Percentiles rank a stretch among this genome's conserved stretches.
Conservation (phyloP, 257 asterid species). For the Solanum corneliomulleri region DNA sequence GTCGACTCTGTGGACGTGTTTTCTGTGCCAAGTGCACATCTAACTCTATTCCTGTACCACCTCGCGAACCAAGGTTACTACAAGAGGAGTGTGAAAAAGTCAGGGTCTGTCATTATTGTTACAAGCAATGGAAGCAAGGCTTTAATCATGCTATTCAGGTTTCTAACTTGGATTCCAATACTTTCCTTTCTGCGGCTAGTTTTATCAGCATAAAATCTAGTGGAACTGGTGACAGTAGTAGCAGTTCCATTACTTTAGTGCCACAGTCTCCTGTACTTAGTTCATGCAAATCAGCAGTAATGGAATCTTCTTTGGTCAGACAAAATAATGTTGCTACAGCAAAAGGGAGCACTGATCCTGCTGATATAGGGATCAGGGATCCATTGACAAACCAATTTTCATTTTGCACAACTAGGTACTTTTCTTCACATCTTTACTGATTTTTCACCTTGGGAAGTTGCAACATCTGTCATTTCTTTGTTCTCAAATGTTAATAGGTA, state of each 20-base stretch:
- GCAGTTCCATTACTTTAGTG: slow-evolving; percentile 39
- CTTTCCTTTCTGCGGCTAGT: slow-evolving; percentile 66
- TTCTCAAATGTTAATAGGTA: background rate
- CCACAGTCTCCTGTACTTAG: slow-evolving; percentile 51
- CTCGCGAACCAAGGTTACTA: slow-evolving; percentile 18
- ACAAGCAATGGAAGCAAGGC: slow-evolving; percentile 62
- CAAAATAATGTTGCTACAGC: slow-evolving; percentile 23
- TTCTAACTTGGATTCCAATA: slow-evolving; percentile 34
- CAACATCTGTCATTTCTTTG: background rate
- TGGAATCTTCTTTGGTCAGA: slow-evolving; percentile 44
- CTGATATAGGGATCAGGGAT: slow-evolving; percentile 17
- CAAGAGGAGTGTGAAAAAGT: slow-evolving; percentile 59
- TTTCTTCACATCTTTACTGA: background rate
- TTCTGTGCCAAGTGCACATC: slow-evolving; percentile 88
- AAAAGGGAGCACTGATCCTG: slow-evolving; percentile 16
- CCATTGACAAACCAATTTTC: slow-evolving; percentile 26
- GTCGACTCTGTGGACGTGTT: slow-evolving; percentile 83
- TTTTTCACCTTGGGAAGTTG: slow-evolving; percentile 2
- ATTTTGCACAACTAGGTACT: slow-evolving; percentile 51
- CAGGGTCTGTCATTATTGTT: slow-evolving; percentile 80
- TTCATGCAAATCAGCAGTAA: slow-evolving; percentile 40
- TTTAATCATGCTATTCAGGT: slow-evolving; percentile 41
- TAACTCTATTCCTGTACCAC: slow-evolving; percentile 49
- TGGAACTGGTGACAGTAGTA: slow-evolving; percentile 59
- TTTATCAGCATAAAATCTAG: slow-evolving; percentile 73